Conservation (phyloP, 2,329 filamentous ascomycete species). For the Venturia aucupariae region DNA sequence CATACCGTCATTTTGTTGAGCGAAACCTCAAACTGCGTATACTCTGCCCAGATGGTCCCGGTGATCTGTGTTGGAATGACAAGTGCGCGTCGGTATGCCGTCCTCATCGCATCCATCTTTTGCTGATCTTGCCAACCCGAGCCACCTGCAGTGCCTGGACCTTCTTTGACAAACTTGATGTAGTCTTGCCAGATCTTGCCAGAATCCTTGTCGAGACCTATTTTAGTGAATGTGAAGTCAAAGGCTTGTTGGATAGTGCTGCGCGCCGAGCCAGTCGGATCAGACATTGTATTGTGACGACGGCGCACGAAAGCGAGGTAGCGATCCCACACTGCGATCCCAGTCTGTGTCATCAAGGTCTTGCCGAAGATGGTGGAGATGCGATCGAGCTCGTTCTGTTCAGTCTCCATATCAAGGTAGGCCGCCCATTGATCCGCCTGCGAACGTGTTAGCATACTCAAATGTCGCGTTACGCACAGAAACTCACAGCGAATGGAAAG, state of each 20-base stretch:
- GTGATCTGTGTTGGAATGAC: slow-evolving; percentile 76
- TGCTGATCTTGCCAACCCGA: slow-evolving; percentile 92
- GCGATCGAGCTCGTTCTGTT: slow-evolving; percentile 69
- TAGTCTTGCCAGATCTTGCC: slow-evolving; percentile 91
- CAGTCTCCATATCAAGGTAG: slow-evolving; percentile 82
- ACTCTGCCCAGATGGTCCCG: slow-evolving; percentile 89
- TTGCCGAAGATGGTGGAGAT: slow-evolving; percentile 78
- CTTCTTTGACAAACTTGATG: slow-evolving; percentile 82
- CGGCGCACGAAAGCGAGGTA: slow-evolving; percentile 95
- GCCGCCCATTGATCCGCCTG: slow-evolving; percentile 88
- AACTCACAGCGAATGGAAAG: slow-evolving; percentile 81
- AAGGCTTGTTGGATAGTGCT: slow-evolving; percentile 77
- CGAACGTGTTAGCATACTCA: slow-evolving; percentile 14
- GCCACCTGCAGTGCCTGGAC: slow-evolving; percentile 77
- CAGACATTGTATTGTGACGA: slow-evolving; percentile 75
- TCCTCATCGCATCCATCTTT: slow-evolving; percentile 90
- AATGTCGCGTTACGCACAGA: not conserved
- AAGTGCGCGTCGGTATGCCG: slow-evolving; percentile 85
- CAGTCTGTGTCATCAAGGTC: slow-evolving; percentile 68
- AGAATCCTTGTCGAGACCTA: slow-evolving; percentile 86
- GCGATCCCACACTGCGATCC: slow-evolving; percentile 81
- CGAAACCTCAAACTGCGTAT: slow-evolving; percentile 90
- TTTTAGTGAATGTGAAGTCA: slow-evolving; percentile 80
- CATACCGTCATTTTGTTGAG: slow-evolving; percentile 83
- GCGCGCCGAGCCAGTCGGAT: slow-evolving; percentile 66